Conservation (phyloP, 2,329 filamentous ascomycete species). For the Dendryphion nanum region DNA sequence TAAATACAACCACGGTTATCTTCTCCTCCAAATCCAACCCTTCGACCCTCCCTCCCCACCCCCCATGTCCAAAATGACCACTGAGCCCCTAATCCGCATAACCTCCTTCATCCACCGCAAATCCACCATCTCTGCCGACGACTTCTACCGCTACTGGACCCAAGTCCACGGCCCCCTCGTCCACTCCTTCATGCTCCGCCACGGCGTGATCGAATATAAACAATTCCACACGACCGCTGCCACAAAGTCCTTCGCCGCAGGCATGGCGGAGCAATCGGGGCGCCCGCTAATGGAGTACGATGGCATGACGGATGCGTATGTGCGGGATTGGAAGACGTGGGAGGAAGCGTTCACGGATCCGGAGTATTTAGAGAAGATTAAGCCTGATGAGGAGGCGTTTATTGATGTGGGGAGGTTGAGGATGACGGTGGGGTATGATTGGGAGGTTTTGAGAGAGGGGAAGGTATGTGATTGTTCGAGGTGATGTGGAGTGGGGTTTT, state of each 20-base stretch:
- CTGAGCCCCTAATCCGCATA: not conserved
- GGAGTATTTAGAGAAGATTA: not conserved
- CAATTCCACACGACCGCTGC: not conserved
- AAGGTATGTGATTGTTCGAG: not conserved
- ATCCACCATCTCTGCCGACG: not conserved
- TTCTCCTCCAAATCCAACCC: too few relatives aligned
- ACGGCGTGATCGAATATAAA: not conserved
- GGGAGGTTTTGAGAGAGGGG: not conserved
- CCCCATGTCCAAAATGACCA: not conserved
- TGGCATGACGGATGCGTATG: not conserved
- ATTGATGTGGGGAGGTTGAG: not conserved
- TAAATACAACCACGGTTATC: too few relatives aligned
- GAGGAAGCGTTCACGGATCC: not conserved
- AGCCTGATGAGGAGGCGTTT: not conserved
- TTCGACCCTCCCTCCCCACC: not conserved
- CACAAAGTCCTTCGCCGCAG: not conserved
- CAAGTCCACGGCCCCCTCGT: not conserved
- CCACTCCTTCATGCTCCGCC: not conserved
- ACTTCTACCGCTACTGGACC: not conserved
- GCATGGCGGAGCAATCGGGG: not conserved
- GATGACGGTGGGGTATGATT: conserved; percentile 1
- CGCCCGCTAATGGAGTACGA: not conserved
- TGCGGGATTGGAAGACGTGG: not conserved
- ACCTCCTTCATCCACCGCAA: not conserved
- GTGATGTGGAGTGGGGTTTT: too few relatives aligned